Base-by-base conservation (phyloP, 2,329 filamentous ascomycete genomes). In the Cladosporium sp. region DNA sequence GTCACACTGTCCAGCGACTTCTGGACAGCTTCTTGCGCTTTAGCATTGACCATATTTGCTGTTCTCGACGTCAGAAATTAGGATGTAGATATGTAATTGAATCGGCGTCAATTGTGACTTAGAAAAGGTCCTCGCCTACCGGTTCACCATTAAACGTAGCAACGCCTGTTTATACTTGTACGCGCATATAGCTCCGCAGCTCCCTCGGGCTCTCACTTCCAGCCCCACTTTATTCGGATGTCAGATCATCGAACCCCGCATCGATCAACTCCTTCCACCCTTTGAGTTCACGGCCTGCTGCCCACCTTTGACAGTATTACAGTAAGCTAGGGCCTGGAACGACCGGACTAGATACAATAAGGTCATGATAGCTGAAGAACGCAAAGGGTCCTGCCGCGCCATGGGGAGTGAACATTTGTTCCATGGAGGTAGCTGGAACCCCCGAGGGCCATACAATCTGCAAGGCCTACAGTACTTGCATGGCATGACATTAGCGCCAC, bases 21-120 rank as follows among this genome's bases (percentile, higher is more conserved):
- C 65, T 80, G 78, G 14, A 82, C 76, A 1, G 74, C 70, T 49
- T 72, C 67, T 66, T 75, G 74, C 3, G 71, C 72, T 66, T 75
- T 72, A 66, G 70, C 66, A 52, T 75, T 76, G 57, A 73, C 71
- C 71, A 73, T 73, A 2, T 52, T 23, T 11, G 28, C 28, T n/a
- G 52, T 3, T 16, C 33, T 5, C 5, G 10, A n/a, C 5, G 29
- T 21, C 40, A 44, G n/a, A 46, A 12, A 10, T 46, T 35, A 35
- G n/a, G n/a, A 55, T 55, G 7, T 33, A 55, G 1, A 28, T 26
- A 26, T 26, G 1, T 3, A 26, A 26, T 26, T 26, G 3, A 26
- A 2, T 16, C 16, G 21, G 14, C 14, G 40, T 46, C 12, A n/a
- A 21, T 21, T 21, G 40, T 21, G 40, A 21, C 2, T 8, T 46